Evolutionary conservation across 208 protist species (phyloP), one percentile per base, ranked within the genome.

Genomic region (Sergeia podlipaevii): DNA sequence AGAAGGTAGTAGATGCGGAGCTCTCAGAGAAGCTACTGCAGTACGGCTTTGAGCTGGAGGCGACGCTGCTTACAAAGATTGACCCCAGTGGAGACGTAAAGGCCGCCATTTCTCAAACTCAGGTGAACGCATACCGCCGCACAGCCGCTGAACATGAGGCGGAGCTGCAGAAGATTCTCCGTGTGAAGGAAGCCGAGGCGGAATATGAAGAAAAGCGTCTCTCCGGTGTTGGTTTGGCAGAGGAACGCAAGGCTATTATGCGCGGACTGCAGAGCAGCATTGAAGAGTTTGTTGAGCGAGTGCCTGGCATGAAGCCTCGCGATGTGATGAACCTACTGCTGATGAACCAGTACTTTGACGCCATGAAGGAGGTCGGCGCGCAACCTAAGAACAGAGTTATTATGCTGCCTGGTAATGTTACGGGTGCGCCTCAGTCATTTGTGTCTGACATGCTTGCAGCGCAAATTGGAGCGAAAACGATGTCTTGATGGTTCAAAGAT

Each of bases 331-430:
- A 84, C 41, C 61, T 91, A 51, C 54, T 89, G 2, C 57, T 91
- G 28, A 61, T 91, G 47, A 91, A 86, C 41, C 84, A 91, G 65
- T 89, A 89, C 72, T 91, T 89, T 51, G 80, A 91, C 51, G 62
- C 84, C 39, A 66, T 91, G 71, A 91, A 91, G 59, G 84, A 84
- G 27, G 70, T 91, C 5, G 82, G 78, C 11, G 43, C 38, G 4
- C 47, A 66, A 1, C 37, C 33, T 20, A 60, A 70, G 1, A 86
- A 75, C 51, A 39, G 64, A 8, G 55, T 90, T 10, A 66, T 90
- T 17, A 27, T 90, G 32, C 45, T 90, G 41, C 78, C 78, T 1
- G 69, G 57, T 37, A 42, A 41, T 1, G 2, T 20, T 18, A 43
- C 10, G 20, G 13, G 7, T 37, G 46, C 10, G 46, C 11, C 0